Base-by-base conservation (phyloP, 2,329 filamentous ascomycete genomes). In the Colletotrichum truncatum region DNA sequence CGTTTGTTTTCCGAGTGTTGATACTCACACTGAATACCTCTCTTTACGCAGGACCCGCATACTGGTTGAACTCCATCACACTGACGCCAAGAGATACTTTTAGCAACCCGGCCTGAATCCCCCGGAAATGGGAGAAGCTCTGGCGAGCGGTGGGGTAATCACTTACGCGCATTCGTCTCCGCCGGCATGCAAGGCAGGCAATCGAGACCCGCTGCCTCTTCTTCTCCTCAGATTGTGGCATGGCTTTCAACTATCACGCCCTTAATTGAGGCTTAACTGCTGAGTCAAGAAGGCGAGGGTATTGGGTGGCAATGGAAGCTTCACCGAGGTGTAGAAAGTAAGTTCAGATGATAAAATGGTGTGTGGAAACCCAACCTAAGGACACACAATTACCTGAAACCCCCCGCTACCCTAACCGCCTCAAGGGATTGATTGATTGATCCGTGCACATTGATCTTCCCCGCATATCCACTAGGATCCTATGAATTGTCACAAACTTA, bases 171-270 rank as follows among this genome's bases (percentile, higher is more conserved):
- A 68, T 68, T 14, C 62, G 60, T 38, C 67, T 66, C 21, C 53
- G 28, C 14, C 67, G 67, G 23, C 67, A 69, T 10, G 67, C 36
- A 9, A 66, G 54, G 38, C 67, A 69, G n/a, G 67, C 67, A 16
- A 69, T 38, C 7, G 67, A 67, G 18, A 68, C 67, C n/a, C 67
- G 54, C 16, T 67, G 65, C 23, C 67, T 61, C 48, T 66, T 66
- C 34, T 45, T 56, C 11, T 45, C 41, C 12, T 62, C 63, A 4
- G 25, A 10, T 21, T 16, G 57, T 12, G 34, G 34, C 12, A 23
- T 57, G n/a, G 43, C 26, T 23, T 4, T n/a, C 25, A 52, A 34
- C 32, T 46, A 59, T 45, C 12, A 12, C 8, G 38, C 23, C 45
- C 32, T 26, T 14, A 14, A 10, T n/a, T 30, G 12, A 39, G 38